Evolutionary conservation across 1,284 basidiomycete species (phyloP), one percentile per base, ranked within the genome.

Genomic region (Cryptococcus sp.): DNA sequence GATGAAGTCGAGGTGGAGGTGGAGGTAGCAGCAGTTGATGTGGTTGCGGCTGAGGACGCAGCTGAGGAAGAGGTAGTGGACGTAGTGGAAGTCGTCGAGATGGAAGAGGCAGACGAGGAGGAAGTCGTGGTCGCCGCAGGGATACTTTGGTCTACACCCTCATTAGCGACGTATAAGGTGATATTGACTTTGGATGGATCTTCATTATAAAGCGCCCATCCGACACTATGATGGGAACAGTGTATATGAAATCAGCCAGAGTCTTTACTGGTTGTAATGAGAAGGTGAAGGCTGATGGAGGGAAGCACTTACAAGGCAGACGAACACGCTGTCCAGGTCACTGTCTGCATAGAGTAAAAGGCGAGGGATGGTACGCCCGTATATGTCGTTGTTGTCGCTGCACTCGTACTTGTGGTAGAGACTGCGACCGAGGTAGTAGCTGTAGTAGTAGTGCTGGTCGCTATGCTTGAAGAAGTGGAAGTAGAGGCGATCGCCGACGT

Each of bases 81-180:
- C 3, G 61, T 38, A 11, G 34, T 22, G 2, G 55, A 52, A 3
- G 50, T 20, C 40, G 20, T 41, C 5, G 58, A 46, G 20, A 54
- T 20, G 4, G 59, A 5, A 7, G 53, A 48, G 13, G 52, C 16
- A 5, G 59, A 10, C 13, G 53, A 48, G 13, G 54, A 19, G 17
- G 50, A 38, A 20, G 60, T 56, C 16, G 59, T 29, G 22, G 52
- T 45, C 3, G 64, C 43, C 6, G 62, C 55, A 26, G 59, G 58
- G 37, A 65, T 58, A 15, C 62, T 48, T 49, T 68, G 69, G 46
- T 62, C 57, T 13, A 72, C 55, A 4, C 64, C 67, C 20, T 49
- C 55, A 52, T 73, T 68, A 50, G 62, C 52, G 7, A 57, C 68
- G 29, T 63, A 65, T 16, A 75, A 39, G 39, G 65, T 62, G 52